Evolutionary conservation across 129 eudicot genomes (phyloP).

Genomic region (Calendula officinalis): DNA sequence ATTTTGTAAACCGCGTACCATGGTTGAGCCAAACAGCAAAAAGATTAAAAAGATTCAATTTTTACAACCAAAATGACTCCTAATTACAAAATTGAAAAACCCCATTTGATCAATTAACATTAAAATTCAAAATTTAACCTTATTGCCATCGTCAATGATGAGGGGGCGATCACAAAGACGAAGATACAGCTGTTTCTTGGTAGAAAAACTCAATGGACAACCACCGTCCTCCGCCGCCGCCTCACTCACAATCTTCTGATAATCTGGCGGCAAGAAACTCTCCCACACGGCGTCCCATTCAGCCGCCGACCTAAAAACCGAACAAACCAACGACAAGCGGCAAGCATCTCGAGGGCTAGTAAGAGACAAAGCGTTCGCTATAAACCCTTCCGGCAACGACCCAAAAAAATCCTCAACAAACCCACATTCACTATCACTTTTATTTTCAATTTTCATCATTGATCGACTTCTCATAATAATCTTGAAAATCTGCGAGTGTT

Average conservation of each 20-base stretch:
- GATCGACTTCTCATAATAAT: slow-evolving; percentile 5
- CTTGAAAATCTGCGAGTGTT: not conserved
- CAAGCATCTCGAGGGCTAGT: slow-evolving; percentile 64
- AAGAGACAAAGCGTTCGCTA: slow-evolving; percentile 45
- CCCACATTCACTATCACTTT: not conserved
- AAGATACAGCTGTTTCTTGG: slow-evolving; percentile 49
- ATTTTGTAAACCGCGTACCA: not conserved
- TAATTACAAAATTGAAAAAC: not conserved
- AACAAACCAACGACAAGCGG: slow-evolving; percentile 39
- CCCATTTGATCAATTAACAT: not conserved
- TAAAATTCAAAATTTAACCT: slow-evolving; percentile 34
- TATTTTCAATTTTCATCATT: not conserved
- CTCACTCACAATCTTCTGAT: slow-evolving; percentile 31
- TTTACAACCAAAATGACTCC: not conserved
- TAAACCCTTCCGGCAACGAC: slow-evolving; percentile 57
- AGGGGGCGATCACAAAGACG: slow-evolving; percentile 52
- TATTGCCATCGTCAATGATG: slow-evolving; percentile 53
- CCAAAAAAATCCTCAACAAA: slow-evolving; percentile 25
- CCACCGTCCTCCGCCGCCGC: slow-evolving; percentile 8
- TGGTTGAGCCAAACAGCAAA: not conserved
- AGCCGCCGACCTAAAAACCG: slow-evolving; percentile 60
- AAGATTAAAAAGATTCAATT: not conserved
- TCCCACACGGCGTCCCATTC: slow-evolving; percentile 76
- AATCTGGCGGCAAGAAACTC: slow-evolving; percentile 55
- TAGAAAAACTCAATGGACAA: not conserved